A percentile compares a stretch with the other conserved stretches of the same genome.
phyloP scores from a whole-genome alignment of 768 basidiomycete species.

The Suillus americanus region DNA sequence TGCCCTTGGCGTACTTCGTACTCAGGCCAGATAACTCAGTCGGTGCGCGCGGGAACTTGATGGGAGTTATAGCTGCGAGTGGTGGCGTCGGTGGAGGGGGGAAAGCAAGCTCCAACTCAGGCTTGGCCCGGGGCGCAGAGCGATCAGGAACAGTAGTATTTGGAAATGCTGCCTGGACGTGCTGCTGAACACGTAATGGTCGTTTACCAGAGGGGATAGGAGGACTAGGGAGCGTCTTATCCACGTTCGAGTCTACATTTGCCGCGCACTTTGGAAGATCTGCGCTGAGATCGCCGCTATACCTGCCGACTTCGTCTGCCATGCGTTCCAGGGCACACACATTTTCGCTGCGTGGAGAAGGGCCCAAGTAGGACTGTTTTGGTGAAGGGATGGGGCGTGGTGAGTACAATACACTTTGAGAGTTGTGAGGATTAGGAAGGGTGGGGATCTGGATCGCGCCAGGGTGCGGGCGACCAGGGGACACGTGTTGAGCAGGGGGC shows the following conservation, averaged over 20 bases:
- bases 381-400: conserved; percentile 72
- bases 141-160: conserved; percentile 10
- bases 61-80: conserved; percentile 41
- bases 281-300: conserved; percentile 26
- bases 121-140: conserved; percentile 15
- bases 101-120: conserved; percentile 4
- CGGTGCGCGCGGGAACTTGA: conserved; percentile 36
- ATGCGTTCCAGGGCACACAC: conserved; percentile 73
- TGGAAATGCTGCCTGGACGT: conserved; percentile 34
- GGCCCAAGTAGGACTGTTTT: conserved; percentile 45
- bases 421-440: conserved; percentile 30
- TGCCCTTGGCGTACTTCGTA: conserved; percentile 20
- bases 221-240: conserved; percentile 64
- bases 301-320: conserved; percentile 54
- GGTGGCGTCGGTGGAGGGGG: conserved; percentile 52
- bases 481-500: conserved; percentile 11
- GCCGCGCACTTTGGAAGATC: conserved; percentile 24
- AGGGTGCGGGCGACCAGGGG: conserved; percentile 16
- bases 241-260: conserved; percentile 26
- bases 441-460: conserved; percentile 23
- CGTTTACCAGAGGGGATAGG: conserved; percentile 50
- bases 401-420: conserved; percentile 49
- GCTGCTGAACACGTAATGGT: conserved; percentile 16
- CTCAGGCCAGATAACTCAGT: conserved; percentile 25
- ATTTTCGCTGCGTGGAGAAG: conserved; percentile 33